A percentile compares a stretch with the other conserved stretches of the same genome.
These are phyloP conservation scores for Aciculosporium take DNA, from an alignment of 2,329 filamentous ascomycete species.

Conservation along the genomic window DNA sequence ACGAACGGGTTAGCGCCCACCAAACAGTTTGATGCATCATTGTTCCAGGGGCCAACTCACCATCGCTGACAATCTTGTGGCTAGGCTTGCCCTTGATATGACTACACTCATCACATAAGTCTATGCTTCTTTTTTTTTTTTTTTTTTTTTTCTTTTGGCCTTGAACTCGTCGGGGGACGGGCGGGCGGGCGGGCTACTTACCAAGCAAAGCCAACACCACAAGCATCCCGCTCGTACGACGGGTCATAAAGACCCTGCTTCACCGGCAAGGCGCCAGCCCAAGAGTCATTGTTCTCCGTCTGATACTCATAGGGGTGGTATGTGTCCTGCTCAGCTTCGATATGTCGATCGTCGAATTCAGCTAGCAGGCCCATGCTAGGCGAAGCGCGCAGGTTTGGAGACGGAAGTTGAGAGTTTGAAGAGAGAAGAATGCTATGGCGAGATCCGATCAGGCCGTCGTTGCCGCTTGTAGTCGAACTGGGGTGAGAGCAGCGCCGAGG, in stretches of 20 bases:
- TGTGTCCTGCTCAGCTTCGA: slow-evolving; percentile 43
- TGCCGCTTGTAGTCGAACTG: slow-evolving; percentile 3
- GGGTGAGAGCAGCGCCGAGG: slow-evolving; percentile 13
- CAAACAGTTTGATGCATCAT: not conserved
- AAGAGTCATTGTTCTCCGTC: slow-evolving; percentile 69
- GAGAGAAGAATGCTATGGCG: not conserved
- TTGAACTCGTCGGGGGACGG: no score
- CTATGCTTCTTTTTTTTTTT: not conserved
- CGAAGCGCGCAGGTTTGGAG: slow-evolving; percentile 24
- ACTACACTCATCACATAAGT: slow-evolving; percentile 29
- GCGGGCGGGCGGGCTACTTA: slow-evolving; percentile 33
- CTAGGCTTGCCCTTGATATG: slow-evolving; percentile 95
- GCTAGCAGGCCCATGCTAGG: slow-evolving; percentile 55
- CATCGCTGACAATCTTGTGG: slow-evolving; percentile 98
- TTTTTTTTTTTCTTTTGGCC: no score
- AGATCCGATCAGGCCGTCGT: slow-evolving; percentile 3
- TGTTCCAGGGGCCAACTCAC: slow-evolving; percentile 34
- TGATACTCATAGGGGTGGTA: slow-evolving; percentile 74
- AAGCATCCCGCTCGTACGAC: slow-evolving; percentile 94
- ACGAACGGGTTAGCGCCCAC: not conserved
- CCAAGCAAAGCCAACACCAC: slow-evolving; percentile 98
- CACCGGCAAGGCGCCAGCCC: slow-evolving; percentile 89
- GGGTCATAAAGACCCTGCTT: slow-evolving; percentile 99
- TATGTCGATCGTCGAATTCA: slow-evolving; percentile 56
- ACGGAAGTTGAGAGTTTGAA: not conserved